These are phyloP conservation scores for Fusarium veterinarium DNA, from an alignment of 2,329 filamentous ascomycete genomes.

Conservation along the genomic window DNA sequence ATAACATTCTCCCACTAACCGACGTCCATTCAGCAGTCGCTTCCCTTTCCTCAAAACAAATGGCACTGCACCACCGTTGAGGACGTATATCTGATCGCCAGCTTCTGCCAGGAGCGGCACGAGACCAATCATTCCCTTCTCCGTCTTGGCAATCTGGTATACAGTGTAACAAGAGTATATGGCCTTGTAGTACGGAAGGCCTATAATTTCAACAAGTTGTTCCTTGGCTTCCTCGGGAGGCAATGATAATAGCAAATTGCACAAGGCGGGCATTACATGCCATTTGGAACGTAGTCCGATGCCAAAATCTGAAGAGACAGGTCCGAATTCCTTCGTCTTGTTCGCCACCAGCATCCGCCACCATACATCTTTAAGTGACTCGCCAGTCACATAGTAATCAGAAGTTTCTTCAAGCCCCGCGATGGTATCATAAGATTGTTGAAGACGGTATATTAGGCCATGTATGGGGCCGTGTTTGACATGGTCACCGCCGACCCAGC, in stretches of 20 bases:
- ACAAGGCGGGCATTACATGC: fast-evolving
- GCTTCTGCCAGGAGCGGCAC: background rate
- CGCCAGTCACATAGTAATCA: background rate
- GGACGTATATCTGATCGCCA: background rate
- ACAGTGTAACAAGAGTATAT: background rate
- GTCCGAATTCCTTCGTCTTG: background rate
- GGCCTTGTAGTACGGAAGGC: background rate
- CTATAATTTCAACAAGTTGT: background rate
- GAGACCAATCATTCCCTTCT: background rate
- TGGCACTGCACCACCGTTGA: background rate
- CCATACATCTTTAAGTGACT: background rate
- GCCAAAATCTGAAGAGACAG: background rate
- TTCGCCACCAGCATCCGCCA: background rate
- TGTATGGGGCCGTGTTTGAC: background rate
- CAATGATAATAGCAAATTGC: fast-evolving
- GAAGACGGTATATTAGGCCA: background rate
- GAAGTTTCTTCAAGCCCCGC: fast-evolving
- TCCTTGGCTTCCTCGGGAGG: background rate
- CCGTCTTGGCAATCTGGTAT: background rate
- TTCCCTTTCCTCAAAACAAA: background rate
- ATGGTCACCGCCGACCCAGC: background rate
- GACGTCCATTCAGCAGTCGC: background rate
- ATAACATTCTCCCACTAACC: background rate
- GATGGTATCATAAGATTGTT: fast-evolving
- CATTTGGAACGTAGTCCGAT: background rate